Evolutionary conservation across 176 grass and related monocot genomes (phyloP), one percentile per base, ranked within the genome.

Genomic region (Triticum urartu): DNA sequence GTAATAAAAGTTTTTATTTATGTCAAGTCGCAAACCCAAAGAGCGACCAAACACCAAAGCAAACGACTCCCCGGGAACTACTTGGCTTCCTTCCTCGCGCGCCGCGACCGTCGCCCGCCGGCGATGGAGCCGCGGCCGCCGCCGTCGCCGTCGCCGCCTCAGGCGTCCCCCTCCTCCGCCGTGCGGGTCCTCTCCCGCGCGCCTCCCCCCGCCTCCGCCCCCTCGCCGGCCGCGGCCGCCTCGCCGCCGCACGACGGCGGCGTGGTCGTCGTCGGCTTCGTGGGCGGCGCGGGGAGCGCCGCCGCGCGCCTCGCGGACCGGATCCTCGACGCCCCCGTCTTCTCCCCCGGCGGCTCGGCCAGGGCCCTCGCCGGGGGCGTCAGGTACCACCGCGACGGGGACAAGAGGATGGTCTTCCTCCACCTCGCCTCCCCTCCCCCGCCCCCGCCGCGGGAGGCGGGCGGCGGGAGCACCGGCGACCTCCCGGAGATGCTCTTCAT

Each of bases 401-500:
- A 90, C 60, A 87, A 42, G 77, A 93, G 74, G 25, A 79, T 94
- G 79, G 96, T 95, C 47, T 93, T 93, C 70, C 81, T 97, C 12
- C 89, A 94, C 54, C 90, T 93, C 70, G 74, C 91, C 11, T 85
- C 77, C 15, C 77, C 87, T 22, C 58, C 78, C 58, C 24, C 87
- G 43, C 45, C 78, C 58, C 20, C 79, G 35, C 75, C 67, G 6
- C 83, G 87, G 70, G 84, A 89, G 47, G 64, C 75, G 36, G 70
- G 20, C 14, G 89, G 88, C 18, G 7, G 21, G 9, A 72, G 83
- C 38, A 63, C 66, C 5, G 76, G 17, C 3, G 91, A 91, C n/a
- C 91, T 97, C 9, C 80, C 81, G 15, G 91, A 89, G 72, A 88
- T 90, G 85, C 92, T 97, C 87, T 97, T 97, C 85, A 93, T 95